These are phyloP conservation scores for Elsinoe necatrix DNA, from an alignment of 2,329 filamentous ascomycete species.

Conservation along the genomic window DNA sequence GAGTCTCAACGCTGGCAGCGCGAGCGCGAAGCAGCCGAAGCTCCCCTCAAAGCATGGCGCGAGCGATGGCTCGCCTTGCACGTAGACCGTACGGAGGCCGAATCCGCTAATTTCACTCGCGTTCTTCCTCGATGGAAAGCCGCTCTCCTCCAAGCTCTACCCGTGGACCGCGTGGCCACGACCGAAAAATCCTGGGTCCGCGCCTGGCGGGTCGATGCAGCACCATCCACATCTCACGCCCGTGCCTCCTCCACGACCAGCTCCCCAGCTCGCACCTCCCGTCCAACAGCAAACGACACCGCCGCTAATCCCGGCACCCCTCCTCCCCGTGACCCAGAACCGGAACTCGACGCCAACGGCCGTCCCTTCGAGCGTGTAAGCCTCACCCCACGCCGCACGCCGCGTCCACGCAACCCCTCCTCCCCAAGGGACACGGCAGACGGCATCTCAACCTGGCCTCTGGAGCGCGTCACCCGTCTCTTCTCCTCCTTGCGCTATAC, in stretches of 20 bases:
- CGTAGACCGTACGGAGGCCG: neutral
- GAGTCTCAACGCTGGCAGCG: neutral
- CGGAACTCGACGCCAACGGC: conserved; percentile 32
- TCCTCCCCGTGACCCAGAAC: too few species aligned
- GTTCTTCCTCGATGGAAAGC: neutral
- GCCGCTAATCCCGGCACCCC: neutral
- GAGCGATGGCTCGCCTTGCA: neutral
- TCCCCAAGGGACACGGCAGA: neutral
- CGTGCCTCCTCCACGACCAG: neutral
- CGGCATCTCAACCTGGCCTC: neutral
- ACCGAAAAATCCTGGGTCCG: neutral
- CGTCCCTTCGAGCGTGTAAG: conserved; percentile 32
- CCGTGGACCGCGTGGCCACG: neutral
- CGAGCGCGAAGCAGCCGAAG: neutral
- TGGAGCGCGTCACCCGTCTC: neutral
- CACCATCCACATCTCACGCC: neutral
- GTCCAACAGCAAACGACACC: neutral
- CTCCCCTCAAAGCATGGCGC: neutral
- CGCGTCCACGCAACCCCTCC: conserved; percentile 18
- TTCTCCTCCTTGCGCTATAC: neutral
- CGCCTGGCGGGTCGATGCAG: too few species aligned
- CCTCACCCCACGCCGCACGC: conserved; percentile 29
- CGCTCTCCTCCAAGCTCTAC: neutral
- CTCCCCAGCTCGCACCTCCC: neutral
- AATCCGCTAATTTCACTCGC: neutral